phyloP scores from a whole-genome alignment of 495 filamentous ascomycete genomes.

The Alectoria sarmentosa region DNA sequence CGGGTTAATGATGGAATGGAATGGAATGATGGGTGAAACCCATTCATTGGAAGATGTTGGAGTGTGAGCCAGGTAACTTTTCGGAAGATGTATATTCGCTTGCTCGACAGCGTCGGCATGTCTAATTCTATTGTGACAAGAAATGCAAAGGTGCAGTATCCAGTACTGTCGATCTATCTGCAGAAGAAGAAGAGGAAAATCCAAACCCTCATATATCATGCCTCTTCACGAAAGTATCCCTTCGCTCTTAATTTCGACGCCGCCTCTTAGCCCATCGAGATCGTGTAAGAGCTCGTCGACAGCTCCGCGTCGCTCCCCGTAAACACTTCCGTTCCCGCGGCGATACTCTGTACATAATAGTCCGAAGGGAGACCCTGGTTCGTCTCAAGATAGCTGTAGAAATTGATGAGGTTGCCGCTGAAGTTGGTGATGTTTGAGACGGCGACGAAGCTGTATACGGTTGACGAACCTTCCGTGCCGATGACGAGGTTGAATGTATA shows the following conservation, averaged over 20 bases:
- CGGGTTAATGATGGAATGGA: too few relatives aligned
- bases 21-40: too few relatives aligned
- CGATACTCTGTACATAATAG: slow-evolving; percentile 48
- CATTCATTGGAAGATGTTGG: too few relatives aligned
- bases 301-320: slow-evolving; percentile 36
- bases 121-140: too few relatives aligned
- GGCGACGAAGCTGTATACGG: slow-evolving; percentile 58
- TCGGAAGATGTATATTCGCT: too few relatives aligned
- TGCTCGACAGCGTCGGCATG: too few relatives aligned
- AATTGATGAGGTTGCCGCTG: slow-evolving; percentile 48
- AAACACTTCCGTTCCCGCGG: slow-evolving; percentile 53
- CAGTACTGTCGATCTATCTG: too few relatives aligned
- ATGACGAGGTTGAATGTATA: slow-evolving; percentile 46
- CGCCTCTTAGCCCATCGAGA: slow-evolving; percentile 33
- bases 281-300: slow-evolving; percentile 36
- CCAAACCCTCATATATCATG: background rate
- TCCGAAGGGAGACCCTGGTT: slow-evolving; percentile 44
- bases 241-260: background rate
- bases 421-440: slow-evolving; percentile 41
- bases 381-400: slow-evolving; percentile 49
- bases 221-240: background rate
- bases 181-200: too few relatives aligned
- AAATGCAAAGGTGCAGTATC: too few relatives aligned
- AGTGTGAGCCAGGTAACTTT: too few relatives aligned
- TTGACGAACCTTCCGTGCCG: slow-evolving; percentile 50